Evolutionary conservation across 2,329 filamentous ascomycete genomes (phyloP), one percentile per base, ranked within the genome.

Genomic region (Neoascochyta sp.): DNA sequence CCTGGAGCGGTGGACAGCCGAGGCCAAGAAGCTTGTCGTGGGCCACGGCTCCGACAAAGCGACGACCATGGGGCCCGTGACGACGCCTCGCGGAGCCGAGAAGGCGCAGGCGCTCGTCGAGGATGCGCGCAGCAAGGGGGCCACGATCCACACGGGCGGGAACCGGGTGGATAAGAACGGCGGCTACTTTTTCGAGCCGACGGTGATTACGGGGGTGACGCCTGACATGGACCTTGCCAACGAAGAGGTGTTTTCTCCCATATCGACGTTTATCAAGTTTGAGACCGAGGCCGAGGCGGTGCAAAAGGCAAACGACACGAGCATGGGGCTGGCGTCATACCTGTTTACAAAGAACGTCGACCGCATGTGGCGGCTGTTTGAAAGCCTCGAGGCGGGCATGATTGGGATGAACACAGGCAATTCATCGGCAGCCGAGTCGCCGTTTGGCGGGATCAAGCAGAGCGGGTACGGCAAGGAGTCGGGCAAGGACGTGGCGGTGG

Each of bases 141-240:
- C 76, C 1, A 74, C 73, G 24, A 60, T 83, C n/a, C 63, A 83
- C 1, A 63, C 80, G 12, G 82, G 82, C 9, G 80, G 76, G 3
- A 65, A 71, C 32, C 67, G 64, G 29, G 51, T 67, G 2, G 69
- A 71, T 2, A 54, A 53, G 23, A 52, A 66, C 7, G 62, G 66
- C 0, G 78, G 80, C 4, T 85, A 81, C 60, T 86, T 83, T 67
- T 83, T 84, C 59, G 70, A 81, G 52, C 80, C 78, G 2, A 84
- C 80, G 0, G 74, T 84, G 32, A 71, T 85, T 22, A 71, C 71
- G 0, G 71, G 73, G 4, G 75, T 79, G 40, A 77, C 68, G 5
- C 61, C 67, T 7, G 68, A 77, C 2, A 82, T 83, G 78, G 54
- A 68, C 39, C 66, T 71, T 32, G 53, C 65, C 2, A 62, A 66